Conservation (phyloP, 164 flowering plant genomes). For the Vitis riparia region DNA sequence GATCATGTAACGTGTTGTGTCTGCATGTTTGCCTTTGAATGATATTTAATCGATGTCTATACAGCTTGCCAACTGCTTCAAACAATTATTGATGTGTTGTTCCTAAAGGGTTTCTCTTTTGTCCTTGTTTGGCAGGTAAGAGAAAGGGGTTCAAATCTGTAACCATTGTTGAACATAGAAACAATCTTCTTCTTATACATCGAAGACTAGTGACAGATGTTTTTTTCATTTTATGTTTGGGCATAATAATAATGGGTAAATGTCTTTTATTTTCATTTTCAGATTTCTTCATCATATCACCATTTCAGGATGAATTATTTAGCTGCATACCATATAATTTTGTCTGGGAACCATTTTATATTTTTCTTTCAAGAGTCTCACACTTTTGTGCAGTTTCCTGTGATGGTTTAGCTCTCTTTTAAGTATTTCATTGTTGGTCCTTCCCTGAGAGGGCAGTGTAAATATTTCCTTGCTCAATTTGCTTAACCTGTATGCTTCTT, state of each 20-base stretch:
- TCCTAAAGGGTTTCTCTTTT: not conserved
- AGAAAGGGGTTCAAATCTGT: not conserved
- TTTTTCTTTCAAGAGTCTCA: too few relatives aligned
- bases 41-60: too few relatives aligned
- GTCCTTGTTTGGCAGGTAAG: conserved; percentile 5
- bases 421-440: too few relatives aligned
- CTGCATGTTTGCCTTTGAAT: too few relatives aligned
- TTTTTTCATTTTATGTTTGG: not conserved
- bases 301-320: not conserved
- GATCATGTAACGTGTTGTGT: too few relatives aligned
- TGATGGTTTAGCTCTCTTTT: too few relatives aligned
- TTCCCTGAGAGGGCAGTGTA: too few relatives aligned
- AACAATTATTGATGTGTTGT: not conserved
- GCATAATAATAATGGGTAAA: conserved; percentile 5
- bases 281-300: not conserved
- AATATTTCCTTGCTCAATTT: too few relatives aligned
- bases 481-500: too few relatives aligned
- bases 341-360: too few relatives aligned
- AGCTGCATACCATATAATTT: not conserved
- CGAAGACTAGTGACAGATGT: not conserved
- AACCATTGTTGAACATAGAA: conserved; percentile 12
- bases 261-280: not conserved
- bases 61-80: not conserved
- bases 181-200: not conserved
- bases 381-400: too few relatives aligned